These are phyloP conservation scores for Aspergillus asperescens DNA, from an alignment of 495 filamentous ascomycete genomes.

Conservation along the genomic window DNA sequence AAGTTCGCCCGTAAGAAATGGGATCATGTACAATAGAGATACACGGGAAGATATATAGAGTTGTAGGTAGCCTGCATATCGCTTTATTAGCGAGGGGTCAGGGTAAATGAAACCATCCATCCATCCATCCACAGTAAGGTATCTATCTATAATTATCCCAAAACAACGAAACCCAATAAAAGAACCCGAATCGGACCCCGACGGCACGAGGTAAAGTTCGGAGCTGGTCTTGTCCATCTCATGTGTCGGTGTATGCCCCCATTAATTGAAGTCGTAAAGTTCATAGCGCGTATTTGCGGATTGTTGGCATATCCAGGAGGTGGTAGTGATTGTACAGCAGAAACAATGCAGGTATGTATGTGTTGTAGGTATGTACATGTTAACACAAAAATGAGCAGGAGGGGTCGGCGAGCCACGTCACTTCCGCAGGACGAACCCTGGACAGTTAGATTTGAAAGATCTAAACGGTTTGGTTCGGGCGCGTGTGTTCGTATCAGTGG, in stretches of 20 bases:
- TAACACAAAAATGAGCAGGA: not conserved
- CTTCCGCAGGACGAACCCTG: not conserved
- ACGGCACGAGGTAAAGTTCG: not conserved
- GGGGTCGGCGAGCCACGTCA: not conserved
- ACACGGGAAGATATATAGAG: too few relatives aligned
- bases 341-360: not conserved
- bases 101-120: too few relatives aligned
- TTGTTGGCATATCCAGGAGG: not conserved
- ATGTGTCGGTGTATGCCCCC: not conserved
- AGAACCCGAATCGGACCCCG: not conserved
- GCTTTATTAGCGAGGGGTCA: too few relatives aligned
- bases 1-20: too few relatives aligned
- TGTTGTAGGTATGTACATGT: not conserved
- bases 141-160: not conserved
- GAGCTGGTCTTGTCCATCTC: not conserved
- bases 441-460: not conserved
- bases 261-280: constrained; percentile 3
- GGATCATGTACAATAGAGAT: too few relatives aligned
- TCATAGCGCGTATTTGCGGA: constrained; percentile 5
- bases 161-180: not conserved
- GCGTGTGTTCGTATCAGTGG: constrained; percentile 9
- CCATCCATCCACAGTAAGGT: too few relatives aligned
- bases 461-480: not conserved
- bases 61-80: too few relatives aligned
- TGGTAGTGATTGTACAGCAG: not conserved